phyloP scores from a whole-genome alignment of 106 monocot species.

The Hemerocallis citrina region DNA sequence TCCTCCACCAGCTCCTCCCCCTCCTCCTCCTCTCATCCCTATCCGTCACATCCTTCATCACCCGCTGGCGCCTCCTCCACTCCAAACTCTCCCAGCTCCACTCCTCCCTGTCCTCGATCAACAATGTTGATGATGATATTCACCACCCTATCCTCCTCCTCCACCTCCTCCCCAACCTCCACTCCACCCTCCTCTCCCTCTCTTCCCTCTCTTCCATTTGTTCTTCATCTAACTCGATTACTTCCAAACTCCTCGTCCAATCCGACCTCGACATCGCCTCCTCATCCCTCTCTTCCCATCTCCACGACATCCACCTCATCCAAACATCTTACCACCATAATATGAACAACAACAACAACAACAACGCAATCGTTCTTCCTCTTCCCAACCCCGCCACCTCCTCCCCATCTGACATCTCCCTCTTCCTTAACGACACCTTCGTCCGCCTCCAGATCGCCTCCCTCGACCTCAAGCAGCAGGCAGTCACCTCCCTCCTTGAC shows the following conservation, averaged over 20 bases:
- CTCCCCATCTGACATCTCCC: too few relatives aligned
- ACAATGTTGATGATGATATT: constrained; percentile 13
- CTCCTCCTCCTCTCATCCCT: constrained; percentile 44
- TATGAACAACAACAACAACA: too few relatives aligned
- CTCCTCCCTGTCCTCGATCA: constrained; percentile 34
- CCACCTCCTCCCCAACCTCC: constrained; percentile 23
- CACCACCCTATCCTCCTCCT: constrained; percentile 37
- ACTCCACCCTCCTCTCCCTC: constrained; percentile 43
- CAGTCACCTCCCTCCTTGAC: too few relatives aligned
- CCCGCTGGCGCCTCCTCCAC: constrained; percentile 56
- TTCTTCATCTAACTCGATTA: too few relatives aligned
- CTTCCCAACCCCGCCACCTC: too few relatives aligned
- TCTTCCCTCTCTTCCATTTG: constrained; percentile 19
- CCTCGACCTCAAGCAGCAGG: too few relatives aligned
- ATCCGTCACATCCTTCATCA: constrained; percentile 36
- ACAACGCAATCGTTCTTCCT: too few relatives aligned
- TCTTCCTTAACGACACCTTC: too few relatives aligned
- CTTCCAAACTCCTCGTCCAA: constrained; percentile 39
- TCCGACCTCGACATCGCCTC: constrained; percentile 33
- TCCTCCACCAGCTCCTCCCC: constrained; percentile 54
- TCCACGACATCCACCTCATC: constrained; percentile 28
- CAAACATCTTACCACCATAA: constrained; percentile 26
- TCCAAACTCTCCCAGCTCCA: constrained; percentile 39
- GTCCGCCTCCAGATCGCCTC: too few relatives aligned
- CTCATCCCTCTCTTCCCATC: constrained; percentile 31